Evolutionary conservation across 495 filamentous ascomycete species (phyloP).

Genomic region (Podospora australis): DNA sequence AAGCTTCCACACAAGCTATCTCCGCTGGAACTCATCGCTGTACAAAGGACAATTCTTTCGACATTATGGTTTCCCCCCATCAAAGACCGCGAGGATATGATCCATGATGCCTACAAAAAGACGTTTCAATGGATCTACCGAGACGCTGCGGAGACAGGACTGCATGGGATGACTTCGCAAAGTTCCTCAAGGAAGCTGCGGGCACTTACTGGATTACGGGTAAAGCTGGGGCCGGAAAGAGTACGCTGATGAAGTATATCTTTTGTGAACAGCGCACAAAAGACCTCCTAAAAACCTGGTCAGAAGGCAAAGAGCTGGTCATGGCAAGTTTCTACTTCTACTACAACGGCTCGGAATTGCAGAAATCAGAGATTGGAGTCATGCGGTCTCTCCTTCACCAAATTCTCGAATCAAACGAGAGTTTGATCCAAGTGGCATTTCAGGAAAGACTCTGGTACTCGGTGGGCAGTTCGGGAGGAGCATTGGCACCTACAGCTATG

Average conservation of each 20-base stretch:
- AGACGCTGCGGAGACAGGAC: not conserved
- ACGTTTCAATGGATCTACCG: not conserved
- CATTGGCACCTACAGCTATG: not conserved
- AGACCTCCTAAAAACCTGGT: not conserved
- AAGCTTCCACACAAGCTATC: not conserved
- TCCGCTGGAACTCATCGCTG: not conserved
- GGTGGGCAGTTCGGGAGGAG: too few species aligned
- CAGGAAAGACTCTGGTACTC: not conserved
- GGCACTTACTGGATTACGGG: slow-evolving; percentile 4
- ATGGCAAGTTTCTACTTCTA: slow-evolving; percentile 3
- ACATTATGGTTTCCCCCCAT: not conserved
- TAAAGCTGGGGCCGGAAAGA: slow-evolving; percentile 6
- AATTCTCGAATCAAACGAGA: not conserved
- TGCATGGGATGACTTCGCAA: slow-evolving; percentile 2
- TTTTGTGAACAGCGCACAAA: not conserved
- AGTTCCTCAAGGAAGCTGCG: not conserved
- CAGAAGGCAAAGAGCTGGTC: not conserved
- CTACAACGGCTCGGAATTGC: slow-evolving; percentile 2
- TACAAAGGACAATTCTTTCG: not conserved
- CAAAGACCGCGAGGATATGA: not conserved
- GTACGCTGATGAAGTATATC: slow-evolving; percentile 5
- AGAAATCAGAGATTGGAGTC: slow-evolving; percentile 4
- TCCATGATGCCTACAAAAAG: not conserved
- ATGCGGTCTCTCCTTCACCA: slow-evolving; percentile 5
- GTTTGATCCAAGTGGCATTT: not conserved